Evolutionary conservation across 2,329 filamentous ascomycete species (phyloP), one percentile per base, ranked within the genome.

Genomic region (Phaeomoniella chlamydospora): DNA sequence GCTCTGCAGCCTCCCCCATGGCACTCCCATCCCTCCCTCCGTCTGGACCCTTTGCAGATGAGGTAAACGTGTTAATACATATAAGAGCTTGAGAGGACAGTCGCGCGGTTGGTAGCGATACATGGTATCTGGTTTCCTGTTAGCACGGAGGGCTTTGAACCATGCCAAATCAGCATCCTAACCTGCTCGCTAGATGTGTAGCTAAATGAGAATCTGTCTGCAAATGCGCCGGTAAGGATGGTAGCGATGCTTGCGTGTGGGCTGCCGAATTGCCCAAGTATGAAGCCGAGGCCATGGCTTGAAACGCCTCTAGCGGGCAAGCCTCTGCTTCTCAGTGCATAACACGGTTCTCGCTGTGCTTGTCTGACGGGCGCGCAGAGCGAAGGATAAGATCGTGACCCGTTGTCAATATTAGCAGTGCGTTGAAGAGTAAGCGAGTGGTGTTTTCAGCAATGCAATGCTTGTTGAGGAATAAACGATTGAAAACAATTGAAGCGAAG

Each of bases 71-170:
- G 64, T 98, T 98, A 44, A 98, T 67, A 36, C 83, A 81, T 52
- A 98, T 80, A 47, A 96, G 70, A 34, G 80, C 90, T 54, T 96
- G 87, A 1, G 86, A 93, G 1, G 87, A 94, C 13, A 98, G 74
- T 34, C 76, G 75, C 36, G 90, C 85, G 1, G 87, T 93, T 6
- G 90, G 86, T 40, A 90, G 65, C 37, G 83, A 81, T 36, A 92
- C 81, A 62, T 98, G 90, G 58, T 94, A 98, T 37, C 88, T 85
- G 56, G 74, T 85, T 48, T 22, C 3, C 10, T 15, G 82, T 84
- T 42, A 90, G 80, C 47, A 76, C 77, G 60, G 86, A 79, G 35
- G 78, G 70, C 65, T 86, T 31, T 18, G 19, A 3, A 33, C 35
- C 43, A 44, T 12, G 14, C 32, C 38, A 31, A 13, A 5, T 18